Evolutionary conservation across 495 filamentous ascomycete species (phyloP).

Genomic region (Aspergillus diversus): DNA sequence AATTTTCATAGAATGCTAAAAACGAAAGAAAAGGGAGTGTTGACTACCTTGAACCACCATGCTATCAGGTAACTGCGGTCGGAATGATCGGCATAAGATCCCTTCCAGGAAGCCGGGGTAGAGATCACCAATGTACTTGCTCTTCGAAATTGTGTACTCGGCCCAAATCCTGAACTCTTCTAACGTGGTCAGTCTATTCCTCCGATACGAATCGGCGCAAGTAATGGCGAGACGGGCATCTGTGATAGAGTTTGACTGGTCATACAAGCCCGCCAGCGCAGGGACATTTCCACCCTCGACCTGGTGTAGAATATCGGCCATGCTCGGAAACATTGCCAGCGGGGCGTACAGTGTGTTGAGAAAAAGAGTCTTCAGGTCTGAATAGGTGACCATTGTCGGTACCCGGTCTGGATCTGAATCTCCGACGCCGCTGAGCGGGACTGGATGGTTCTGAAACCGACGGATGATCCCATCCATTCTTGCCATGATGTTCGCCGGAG

Average conservation of each 20-base stretch:
- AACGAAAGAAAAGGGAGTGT: conserved; percentile 14
- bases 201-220: conserved; percentile 24
- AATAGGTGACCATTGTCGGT: conserved; percentile 35
- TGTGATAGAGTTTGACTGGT: conserved; percentile 18
- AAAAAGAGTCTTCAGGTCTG: conserved; percentile 30
- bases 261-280: conserved; percentile 20
- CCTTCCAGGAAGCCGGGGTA: conserved; percentile 18
- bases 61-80: conserved; percentile 23
- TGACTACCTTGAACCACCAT: conserved; percentile 23
- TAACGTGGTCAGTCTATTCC: conserved; percentile 21
- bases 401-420: conserved; percentile 19
- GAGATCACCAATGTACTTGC: conserved; percentile 27
- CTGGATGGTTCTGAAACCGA: conserved; percentile 43
- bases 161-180: conserved; percentile 21
- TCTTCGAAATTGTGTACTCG: conserved; percentile 21
- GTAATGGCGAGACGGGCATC: conserved; percentile 23
- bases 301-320: conserved; percentile 24
- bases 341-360: conserved; percentile 24
- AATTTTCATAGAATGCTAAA: conserved; percentile 8
- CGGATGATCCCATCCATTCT: conserved; percentile 41
- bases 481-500: conserved; percentile 36
- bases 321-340: conserved; percentile 18
- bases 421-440: conserved; percentile 36
- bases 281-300: conserved; percentile 19
- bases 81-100: conserved; percentile 25